Conservation (phyloP, 805 yeast species). For the Metschnikowia shivogae region DNA sequence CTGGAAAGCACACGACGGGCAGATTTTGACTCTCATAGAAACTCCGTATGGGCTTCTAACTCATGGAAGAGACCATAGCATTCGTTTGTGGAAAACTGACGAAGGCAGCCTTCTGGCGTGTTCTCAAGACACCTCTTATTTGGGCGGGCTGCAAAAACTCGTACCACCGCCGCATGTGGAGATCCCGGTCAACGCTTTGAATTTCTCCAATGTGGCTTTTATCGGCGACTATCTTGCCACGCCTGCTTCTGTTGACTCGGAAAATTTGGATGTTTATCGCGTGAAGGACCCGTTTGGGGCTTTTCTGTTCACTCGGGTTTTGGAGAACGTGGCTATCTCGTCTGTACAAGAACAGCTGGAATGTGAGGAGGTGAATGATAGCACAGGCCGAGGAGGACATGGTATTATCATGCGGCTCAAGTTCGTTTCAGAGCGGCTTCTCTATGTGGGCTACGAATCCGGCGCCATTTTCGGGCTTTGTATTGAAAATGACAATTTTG, state of each 20-base stretch:
- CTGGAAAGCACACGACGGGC: constrained; percentile 58
- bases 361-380: constrained; percentile 10
- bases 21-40: constrained; percentile 45
- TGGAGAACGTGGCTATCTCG: constrained; percentile 26
- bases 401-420: constrained; percentile 67
- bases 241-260: constrained; percentile 63
- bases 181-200: constrained; percentile 69
- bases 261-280: constrained; percentile 58
- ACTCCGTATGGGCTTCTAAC: constrained; percentile 39
- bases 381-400: constrained; percentile 25
- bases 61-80: constrained; percentile 63
- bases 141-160: constrained; percentile 2
- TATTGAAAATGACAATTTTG: constrained; percentile 15
- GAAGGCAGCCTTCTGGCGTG: neutral
- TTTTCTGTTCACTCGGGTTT: constrained; percentile 26
- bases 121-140: constrained; percentile 5
- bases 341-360: constrained; percentile 1
- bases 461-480: constrained; percentile 47
- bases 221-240: constrained; percentile 35
- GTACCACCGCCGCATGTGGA: constrained; percentile 28
- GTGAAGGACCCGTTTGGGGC: constrained; percentile 21
- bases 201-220: constrained; percentile 57
- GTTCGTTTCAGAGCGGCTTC: constrained; percentile 28
- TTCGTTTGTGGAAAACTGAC: constrained; percentile 42
- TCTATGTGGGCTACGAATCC: constrained; percentile 67